phyloP scores from a whole-genome alignment of 805 yeast species.

The Barnettozyma pratensis region DNA sequence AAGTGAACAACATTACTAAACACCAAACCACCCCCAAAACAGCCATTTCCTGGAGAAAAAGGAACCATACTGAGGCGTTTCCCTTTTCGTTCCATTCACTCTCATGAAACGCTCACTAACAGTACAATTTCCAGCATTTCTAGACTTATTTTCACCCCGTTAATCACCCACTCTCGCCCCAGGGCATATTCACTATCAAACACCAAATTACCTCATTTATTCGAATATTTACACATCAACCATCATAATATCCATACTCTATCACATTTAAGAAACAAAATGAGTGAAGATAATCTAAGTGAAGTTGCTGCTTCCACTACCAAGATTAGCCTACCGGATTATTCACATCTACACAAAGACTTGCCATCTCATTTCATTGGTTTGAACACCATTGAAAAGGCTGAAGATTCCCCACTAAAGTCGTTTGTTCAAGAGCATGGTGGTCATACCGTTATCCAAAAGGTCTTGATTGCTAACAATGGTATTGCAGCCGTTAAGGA shows the following conservation, averaged over 20 bases:
- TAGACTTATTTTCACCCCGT: slow-evolving; percentile 7
- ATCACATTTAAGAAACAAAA: slow-evolving; percentile 5
- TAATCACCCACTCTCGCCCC: slow-evolving; percentile 5
- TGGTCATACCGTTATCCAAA: slow-evolving; percentile 93
- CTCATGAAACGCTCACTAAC: neutral
- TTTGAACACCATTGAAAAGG: slow-evolving; percentile 66
- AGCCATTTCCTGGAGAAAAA: neutral
- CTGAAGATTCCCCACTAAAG: slow-evolving; percentile 72
- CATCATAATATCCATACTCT: neutral
- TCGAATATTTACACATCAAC: neutral
- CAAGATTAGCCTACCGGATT: slow-evolving; percentile 28
- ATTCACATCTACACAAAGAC: slow-evolving; percentile 29
- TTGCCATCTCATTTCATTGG: slow-evolving; percentile 80
- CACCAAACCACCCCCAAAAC: neutral
- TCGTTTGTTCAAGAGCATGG: slow-evolving; percentile 81
- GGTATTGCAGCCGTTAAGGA: slow-evolving; percentile 99
- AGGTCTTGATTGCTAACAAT: slow-evolving; percentile 90
- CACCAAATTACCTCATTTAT: neutral
- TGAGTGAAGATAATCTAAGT: slow-evolving; percentile 38
- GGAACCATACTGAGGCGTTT: too few relatives aligned
- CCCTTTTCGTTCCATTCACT: neutral
- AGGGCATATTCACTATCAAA: slow-evolving; percentile 5
- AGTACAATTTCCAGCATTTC: slow-evolving; percentile 4
- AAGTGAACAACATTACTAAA: too few relatives aligned
- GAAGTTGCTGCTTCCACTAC: slow-evolving; percentile 28